Base-by-base conservation (phyloP, 192 early-diverging fungal species). In the Chytriomyces sp. region DNA sequence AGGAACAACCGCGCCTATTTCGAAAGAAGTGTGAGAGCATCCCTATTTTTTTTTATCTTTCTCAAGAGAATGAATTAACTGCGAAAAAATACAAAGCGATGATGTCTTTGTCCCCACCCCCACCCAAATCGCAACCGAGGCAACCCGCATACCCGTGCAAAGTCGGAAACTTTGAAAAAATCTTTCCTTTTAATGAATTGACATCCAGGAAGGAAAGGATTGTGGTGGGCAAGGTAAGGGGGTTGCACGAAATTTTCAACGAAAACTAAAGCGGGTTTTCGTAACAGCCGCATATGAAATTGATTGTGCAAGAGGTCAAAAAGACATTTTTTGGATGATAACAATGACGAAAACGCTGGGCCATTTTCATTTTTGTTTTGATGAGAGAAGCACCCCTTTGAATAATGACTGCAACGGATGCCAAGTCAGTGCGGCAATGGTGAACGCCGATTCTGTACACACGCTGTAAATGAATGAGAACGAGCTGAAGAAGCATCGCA, bases 261-360 rank as follows among this genome's bases (percentile, higher is more conserved):
- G 0, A 32, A n/a, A 52, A 19, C 10, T 19, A 4, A 40, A 33
- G 52, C 37, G 31, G 10, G 10, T 64, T 31, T 0, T 14, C 56
- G n/a, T 3, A 17, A 14, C 30, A 75, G 59, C 19, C n/a, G 4
- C 33, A 49, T 28, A 73, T 81, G 19, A 81, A 81, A 52, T 34
- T 40, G 12, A 34, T 76, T 26, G 60, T 81, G 22, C 76, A 78
- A 41, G 70, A 76, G 30, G 74, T 78, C 2, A 81, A 76, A 49
- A 81, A 63, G 34, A n/a, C 37, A 3, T 76, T 73, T 26, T 55
- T 64, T 76, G n/a, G 7, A 17, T 60, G 49, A 26, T 25, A 25
- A 64, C 26, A 19, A 36, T 6, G 7, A 19, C 40, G 52, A 12
- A 67, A 44, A 12, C n/a, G n/a, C n/a, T n/a, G n/a, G n/a, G n/a